These are phyloP conservation scores for Phyllostachys edulis DNA, from an alignment of 176 grass and related monocot species.

Conservation along the genomic window DNA sequence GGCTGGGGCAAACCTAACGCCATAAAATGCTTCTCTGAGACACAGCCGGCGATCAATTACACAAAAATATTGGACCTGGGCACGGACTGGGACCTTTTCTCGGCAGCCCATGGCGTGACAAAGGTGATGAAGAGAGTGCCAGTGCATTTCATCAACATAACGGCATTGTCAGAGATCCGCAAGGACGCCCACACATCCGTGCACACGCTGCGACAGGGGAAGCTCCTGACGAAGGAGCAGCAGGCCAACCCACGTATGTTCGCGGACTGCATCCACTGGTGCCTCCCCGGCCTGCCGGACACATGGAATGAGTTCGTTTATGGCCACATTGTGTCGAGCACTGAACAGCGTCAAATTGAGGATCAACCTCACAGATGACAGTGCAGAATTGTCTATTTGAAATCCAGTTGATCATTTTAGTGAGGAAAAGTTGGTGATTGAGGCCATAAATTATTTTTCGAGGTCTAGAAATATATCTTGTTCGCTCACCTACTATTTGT, in stretches of 20 bases:
- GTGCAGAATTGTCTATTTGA: slow-evolving; percentile 2
- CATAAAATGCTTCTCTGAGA: slow-evolving; percentile 92
- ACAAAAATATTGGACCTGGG: slow-evolving; percentile 58
- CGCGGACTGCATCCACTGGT: slow-evolving; percentile 93
- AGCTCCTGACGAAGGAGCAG: slow-evolving; percentile 73
- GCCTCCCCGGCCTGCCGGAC: slow-evolving; percentile 68
- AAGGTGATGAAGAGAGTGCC: slow-evolving; percentile 59
- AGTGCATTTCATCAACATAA: slow-evolving; percentile 85
- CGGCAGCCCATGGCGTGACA: slow-evolving; percentile 46
- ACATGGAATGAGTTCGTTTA: slow-evolving; percentile 80
- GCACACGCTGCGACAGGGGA: slow-evolving; percentile 80
- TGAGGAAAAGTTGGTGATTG: slow-evolving; percentile 27
- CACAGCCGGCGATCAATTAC: slow-evolving; percentile 60
- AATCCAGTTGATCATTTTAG: slow-evolving; percentile 24
- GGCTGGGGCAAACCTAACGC: slow-evolving; percentile 76
- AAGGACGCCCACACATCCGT: slow-evolving; percentile 91
- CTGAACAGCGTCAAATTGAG: slow-evolving; percentile 6
- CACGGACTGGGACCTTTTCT: slow-evolving; percentile 82
- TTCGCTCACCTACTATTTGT: slow-evolving; percentile 41
- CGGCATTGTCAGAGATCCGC: slow-evolving; percentile 79
- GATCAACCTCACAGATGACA: slow-evolving; percentile 48
- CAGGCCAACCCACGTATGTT: slow-evolving; percentile 61
- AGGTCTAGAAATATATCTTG: slow-evolving; percentile 47
- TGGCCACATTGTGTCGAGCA: slow-evolving; percentile 47
- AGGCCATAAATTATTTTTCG: slow-evolving; percentile 38